Evolutionary conservation across 768 basidiomycete genomes (phyloP).

Genomic region (Russula foetens): DNA sequence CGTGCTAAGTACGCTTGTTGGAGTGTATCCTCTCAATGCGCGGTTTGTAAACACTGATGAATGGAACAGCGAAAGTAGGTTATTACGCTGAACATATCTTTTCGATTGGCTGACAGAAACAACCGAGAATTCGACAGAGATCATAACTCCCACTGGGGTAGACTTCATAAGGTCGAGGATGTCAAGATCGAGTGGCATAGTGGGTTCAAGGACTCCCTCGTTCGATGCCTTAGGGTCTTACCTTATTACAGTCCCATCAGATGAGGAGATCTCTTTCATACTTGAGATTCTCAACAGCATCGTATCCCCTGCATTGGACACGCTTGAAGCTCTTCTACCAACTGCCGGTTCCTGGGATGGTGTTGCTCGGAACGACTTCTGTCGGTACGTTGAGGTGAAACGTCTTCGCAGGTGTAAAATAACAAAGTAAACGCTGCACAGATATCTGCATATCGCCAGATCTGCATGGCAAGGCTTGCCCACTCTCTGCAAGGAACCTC

Average conservation of each 20-base stretch:
- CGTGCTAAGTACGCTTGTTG: conserved; percentile 63
- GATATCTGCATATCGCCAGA: conserved; percentile 62
- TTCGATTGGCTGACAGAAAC: background rate
- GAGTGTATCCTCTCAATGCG: conserved; percentile 68
- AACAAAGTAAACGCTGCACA: conserved; percentile 19
- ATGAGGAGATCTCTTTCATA: conserved; percentile 70
- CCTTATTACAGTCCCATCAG: conserved; percentile 41
- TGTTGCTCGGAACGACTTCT: conserved; percentile 71
- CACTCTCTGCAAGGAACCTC: conserved; percentile 52
- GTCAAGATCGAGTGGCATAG: conserved; percentile 87
- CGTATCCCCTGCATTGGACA: conserved; percentile 55
- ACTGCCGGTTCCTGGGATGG: conserved; percentile 54
- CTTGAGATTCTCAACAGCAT: conserved; percentile 68
- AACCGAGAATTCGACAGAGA: conserved; percentile 49
- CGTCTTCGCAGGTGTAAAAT: conserved; percentile 1
- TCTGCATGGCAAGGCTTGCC: conserved; percentile 75
- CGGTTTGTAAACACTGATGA: conserved; percentile 77
- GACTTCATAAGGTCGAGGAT: conserved; percentile 66
- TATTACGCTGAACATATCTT: too few species aligned
- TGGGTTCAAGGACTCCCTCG: conserved; percentile 26
- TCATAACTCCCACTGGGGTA: conserved; percentile 73
- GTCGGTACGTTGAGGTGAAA: conserved; percentile 44
- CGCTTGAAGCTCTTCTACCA: conserved; percentile 55
- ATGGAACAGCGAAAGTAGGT: conserved; percentile 68
- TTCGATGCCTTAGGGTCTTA: conserved; percentile 11